These are phyloP conservation scores for Rhizoctonia solani DNA, from an alignment of 1,284 basidiomycete species.

Conservation along the genomic window DNA sequence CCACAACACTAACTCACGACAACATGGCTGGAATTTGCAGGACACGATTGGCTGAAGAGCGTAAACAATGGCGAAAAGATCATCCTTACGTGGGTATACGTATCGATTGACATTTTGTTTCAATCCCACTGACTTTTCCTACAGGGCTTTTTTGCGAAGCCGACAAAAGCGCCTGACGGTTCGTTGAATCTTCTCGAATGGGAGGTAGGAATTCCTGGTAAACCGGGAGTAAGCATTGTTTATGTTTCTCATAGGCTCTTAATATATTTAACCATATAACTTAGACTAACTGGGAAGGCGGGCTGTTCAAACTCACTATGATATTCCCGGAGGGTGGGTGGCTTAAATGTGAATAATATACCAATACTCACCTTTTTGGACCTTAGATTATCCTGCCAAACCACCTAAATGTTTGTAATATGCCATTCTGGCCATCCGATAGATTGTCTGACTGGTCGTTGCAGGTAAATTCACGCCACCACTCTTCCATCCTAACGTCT, in stretches of 20 bases:
- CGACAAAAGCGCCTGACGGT: slow-evolving; percentile 85
- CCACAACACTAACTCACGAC: slow-evolving; percentile 5
- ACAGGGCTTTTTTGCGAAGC: slow-evolving; percentile 96
- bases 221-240: slow-evolving; percentile 64
- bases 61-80: slow-evolving; percentile 99
- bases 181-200: slow-evolving; percentile 96
- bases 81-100: slow-evolving; percentile 88
- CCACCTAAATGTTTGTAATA: slow-evolving; percentile 83
- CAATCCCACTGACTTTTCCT: neutral
- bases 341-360: slow-evolving; percentile 36
- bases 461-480: slow-evolving; percentile 96
- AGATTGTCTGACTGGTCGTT: slow-evolving; percentile 6
- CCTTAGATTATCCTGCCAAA: slow-evolving; percentile 88
- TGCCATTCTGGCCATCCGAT: neutral
- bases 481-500: slow-evolving; percentile 98
- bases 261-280: slow-evolving; percentile 4
- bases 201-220: slow-evolving; percentile 97
- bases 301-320: slow-evolving; percentile 92
- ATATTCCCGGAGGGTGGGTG: slow-evolving; percentile 87
- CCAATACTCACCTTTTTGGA: slow-evolving; percentile 34
- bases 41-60: slow-evolving; percentile 89
- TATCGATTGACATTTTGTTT: slow-evolving; percentile 10
- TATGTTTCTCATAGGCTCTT: neutral
- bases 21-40: slow-evolving; percentile 81
- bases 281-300: slow-evolving; percentile 96